Evolutionary conservation across 148 eudicot species (phyloP).

Genomic region (Linanthus parryae): DNA sequence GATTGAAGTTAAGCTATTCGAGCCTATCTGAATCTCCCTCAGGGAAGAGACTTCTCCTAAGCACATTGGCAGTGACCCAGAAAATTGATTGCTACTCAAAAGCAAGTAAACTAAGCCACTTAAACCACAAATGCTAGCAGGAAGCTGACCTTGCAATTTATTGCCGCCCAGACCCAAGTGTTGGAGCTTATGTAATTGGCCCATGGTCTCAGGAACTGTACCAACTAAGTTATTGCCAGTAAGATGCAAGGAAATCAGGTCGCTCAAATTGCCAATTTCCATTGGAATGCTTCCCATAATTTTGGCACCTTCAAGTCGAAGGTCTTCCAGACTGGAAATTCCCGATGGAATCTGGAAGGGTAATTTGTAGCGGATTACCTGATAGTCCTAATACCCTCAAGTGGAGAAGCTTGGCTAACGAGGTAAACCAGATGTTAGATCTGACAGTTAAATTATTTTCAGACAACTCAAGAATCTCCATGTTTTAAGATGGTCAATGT

Average conservation of each 20-base stretch:
- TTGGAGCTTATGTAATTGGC: not conserved
- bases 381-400: too few relatives aligned
- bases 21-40: not conserved
- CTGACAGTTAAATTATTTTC: not conserved
- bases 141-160: not conserved
- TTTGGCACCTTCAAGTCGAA: too few relatives aligned
- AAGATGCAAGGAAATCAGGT: not conserved
- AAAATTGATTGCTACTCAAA: not conserved
- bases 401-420: too few relatives aligned
- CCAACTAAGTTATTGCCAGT: not conserved
- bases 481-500: not conserved
- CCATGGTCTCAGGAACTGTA: not conserved
- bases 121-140: not conserved
- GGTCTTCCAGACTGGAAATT: too few relatives aligned
- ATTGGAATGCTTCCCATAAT: not conserved
- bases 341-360: too few relatives aligned
- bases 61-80: not conserved
- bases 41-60: not conserved
- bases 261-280: not conserved
- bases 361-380: too few relatives aligned
- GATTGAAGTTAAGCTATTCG: not conserved
- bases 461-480: not conserved
- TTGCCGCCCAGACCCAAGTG: accelerated
- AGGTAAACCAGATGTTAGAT: conserved; percentile 12
- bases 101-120: not conserved